Evolutionary conservation across 495 filamentous ascomycete genomes (phyloP).

Genomic region (Neurospora africana): DNA sequence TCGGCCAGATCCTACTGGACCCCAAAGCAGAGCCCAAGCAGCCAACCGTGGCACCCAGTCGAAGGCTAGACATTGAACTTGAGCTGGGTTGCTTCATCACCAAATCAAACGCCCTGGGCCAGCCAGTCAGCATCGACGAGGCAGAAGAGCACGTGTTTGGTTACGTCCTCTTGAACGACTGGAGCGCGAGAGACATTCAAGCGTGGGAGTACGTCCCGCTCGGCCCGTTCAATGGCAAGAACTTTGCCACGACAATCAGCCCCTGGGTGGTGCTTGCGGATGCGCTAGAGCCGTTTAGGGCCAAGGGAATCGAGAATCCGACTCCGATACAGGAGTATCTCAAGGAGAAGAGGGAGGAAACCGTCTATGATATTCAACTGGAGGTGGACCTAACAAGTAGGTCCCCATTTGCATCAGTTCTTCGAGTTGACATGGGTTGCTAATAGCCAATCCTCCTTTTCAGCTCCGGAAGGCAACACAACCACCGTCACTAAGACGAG

Average conservation of each 20-base stretch:
- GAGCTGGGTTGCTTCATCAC: slow-evolving; percentile 79
- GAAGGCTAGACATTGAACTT: slow-evolving; percentile 74
- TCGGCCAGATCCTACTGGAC: slow-evolving; percentile 70
- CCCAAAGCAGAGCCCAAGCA: slow-evolving; percentile 45
- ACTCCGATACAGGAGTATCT: slow-evolving; percentile 59
- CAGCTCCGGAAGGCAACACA: slow-evolving; percentile 50
- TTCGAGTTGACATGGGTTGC: background rate
- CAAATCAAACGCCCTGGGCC: slow-evolving; percentile 54
- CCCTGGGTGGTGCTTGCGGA: slow-evolving; percentile 84
- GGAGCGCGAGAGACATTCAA: slow-evolving; percentile 87
- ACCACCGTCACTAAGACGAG: slow-evolving; percentile 57
- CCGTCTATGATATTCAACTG: slow-evolving; percentile 64
- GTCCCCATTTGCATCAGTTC: slow-evolving; percentile 4
- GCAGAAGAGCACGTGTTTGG: slow-evolving; percentile 78
- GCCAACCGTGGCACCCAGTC: slow-evolving; percentile 52
- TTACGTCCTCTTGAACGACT: slow-evolving; percentile 86
- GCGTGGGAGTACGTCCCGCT: slow-evolving; percentile 81
- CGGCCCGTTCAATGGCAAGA: slow-evolving; percentile 85
- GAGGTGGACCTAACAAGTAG: slow-evolving; percentile 62
- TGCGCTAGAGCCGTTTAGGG: slow-evolving; percentile 60
- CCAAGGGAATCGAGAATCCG: slow-evolving; percentile 50
- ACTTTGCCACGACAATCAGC: slow-evolving; percentile 82
- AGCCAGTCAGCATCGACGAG: slow-evolving; percentile 44
- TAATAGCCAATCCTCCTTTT: slow-evolving; percentile 3
- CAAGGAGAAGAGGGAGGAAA: slow-evolving; percentile 50